Conservation (phyloP, 129 eudicot genomes). For the Saussurea involucrata region DNA sequence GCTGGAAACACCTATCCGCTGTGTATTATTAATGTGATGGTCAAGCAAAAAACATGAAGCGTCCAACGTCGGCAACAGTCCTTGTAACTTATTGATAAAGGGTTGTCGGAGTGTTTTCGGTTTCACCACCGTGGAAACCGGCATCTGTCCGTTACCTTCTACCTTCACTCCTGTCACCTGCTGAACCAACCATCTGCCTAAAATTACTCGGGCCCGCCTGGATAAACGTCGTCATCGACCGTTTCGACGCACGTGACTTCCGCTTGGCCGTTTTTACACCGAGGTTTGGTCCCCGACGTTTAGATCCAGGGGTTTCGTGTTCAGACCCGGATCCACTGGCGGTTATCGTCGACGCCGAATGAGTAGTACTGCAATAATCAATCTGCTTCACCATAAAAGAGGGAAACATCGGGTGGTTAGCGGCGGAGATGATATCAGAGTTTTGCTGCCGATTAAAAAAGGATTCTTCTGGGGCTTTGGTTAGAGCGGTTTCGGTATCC, state of each 20-base stretch:
- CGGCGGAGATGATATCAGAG: background rate
- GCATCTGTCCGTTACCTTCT: constrained; percentile 28
- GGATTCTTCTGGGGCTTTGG: constrained; percentile 61
- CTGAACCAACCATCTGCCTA: constrained; percentile 90
- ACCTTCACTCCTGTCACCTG: constrained; percentile 71
- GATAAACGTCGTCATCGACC: constrained; percentile 67
- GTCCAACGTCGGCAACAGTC: constrained; percentile 63
- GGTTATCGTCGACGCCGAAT: constrained; percentile 30
- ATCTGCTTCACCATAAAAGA: background rate
- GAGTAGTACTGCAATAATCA: constrained; percentile 17
- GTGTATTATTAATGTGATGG: constrained; percentile 16
- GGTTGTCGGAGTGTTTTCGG: constrained; percentile 63
- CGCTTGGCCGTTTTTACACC: constrained; percentile 41
- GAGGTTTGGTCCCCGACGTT: constrained; percentile 18
- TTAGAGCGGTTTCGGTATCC: constrained; percentile 55
- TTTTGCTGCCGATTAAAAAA: constrained; percentile 11
- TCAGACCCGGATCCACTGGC: constrained; percentile 50
- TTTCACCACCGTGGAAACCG: constrained; percentile 42
- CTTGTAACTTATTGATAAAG: constrained; percentile 34
- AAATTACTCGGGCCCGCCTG: constrained; percentile 76
- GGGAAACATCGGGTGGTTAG: background rate
- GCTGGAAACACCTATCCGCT: constrained; percentile 25
- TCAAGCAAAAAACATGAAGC: constrained; percentile 62
- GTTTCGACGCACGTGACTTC: constrained; percentile 67
- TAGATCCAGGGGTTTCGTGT: constrained; percentile 41